These are phyloP conservation scores for Jackrogersella multiformis DNA, from an alignment of 495 filamentous ascomycete species.

Conservation along the genomic window DNA sequence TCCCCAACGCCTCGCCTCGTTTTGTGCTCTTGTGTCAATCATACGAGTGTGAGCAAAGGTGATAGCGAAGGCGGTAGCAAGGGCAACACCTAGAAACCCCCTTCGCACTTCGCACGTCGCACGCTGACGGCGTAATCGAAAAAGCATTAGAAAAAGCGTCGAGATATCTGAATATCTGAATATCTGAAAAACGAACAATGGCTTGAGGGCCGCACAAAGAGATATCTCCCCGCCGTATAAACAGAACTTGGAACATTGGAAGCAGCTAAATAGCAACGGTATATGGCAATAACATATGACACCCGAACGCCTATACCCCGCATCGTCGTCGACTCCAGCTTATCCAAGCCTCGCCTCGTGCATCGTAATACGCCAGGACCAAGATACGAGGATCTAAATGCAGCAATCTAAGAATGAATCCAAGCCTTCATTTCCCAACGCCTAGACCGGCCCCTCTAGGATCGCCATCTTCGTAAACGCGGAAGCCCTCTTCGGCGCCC, in stretches of 20 bases:
- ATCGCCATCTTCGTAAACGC: constrained; percentile 64
- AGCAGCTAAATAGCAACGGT: not conserved
- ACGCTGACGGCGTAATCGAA: too few species aligned
- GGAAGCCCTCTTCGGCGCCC: constrained; percentile 35
- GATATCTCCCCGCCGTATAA: constrained; percentile 2
- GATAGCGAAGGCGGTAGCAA: too few species aligned
- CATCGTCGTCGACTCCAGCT: not conserved
- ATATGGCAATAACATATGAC: not conserved
- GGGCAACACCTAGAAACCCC: too few species aligned
- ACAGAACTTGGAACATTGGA: not conserved
- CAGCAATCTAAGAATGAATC: constrained; percentile 15
- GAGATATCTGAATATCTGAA: too few species aligned
- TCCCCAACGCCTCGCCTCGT: too few species aligned
- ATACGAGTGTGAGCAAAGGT: too few species aligned
- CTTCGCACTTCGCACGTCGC: too few species aligned
- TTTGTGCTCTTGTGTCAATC: too few species aligned
- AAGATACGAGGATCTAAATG: constrained; percentile 16
- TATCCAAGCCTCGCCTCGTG: not conserved
- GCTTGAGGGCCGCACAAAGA: constrained; percentile 19
- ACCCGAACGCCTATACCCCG: constrained; percentile 10
- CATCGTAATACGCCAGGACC: constrained; percentile 16
- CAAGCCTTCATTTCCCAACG: constrained; percentile 15
- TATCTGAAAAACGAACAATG: not conserved
- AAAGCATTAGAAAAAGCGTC: too few species aligned
- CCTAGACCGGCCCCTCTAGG: not conserved